A percentile compares a stretch with the other conserved stretches of the same genome.
These are phyloP conservation scores for Trichosporon sp. DNA, from an alignment of 1,284 basidiomycete genomes.

Conservation along the genomic window DNA sequence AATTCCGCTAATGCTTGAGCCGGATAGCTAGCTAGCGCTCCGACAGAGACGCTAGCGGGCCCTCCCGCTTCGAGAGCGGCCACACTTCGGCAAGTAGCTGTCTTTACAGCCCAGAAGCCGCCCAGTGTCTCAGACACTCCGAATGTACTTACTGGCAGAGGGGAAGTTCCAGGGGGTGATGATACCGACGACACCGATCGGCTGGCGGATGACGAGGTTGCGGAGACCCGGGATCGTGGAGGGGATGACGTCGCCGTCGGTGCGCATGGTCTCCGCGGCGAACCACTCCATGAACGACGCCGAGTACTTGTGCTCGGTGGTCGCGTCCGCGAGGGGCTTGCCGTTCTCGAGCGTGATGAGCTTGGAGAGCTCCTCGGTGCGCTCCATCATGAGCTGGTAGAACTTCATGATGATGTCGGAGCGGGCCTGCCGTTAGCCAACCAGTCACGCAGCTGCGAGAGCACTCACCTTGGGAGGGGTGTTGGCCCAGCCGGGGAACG, in stretches of 20 bases:
- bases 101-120: no score
- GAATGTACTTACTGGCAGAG: background rate
- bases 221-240: conserved; percentile 64
- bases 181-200: conserved; percentile 38
- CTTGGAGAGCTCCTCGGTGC: conserved; percentile 73
- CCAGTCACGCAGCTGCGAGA: background rate
- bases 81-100: no score
- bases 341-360: conserved; percentile 89
- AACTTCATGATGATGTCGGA: conserved; percentile 75
- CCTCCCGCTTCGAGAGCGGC: no score
- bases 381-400: conserved; percentile 66
- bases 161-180: conserved; percentile 45
- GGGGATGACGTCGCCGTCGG: conserved; percentile 70
- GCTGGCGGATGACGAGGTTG: conserved; percentile 72
- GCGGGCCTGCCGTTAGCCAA: conserved; percentile 45
- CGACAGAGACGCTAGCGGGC: no score
- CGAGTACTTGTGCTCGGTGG: conserved; percentile 72
- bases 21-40: no score
- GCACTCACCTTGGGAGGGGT: conserved; percentile 54
- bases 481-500: conserved; percentile 72
- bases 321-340: conserved; percentile 74
- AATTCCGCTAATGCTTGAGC: no score
- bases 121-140: conserved; percentile 59
- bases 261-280: conserved; percentile 68
- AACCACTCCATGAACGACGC: conserved; percentile 76